These are phyloP conservation scores for Tuber borchii DNA, from an alignment of 495 filamentous ascomycete species.

Conservation along the genomic window DNA sequence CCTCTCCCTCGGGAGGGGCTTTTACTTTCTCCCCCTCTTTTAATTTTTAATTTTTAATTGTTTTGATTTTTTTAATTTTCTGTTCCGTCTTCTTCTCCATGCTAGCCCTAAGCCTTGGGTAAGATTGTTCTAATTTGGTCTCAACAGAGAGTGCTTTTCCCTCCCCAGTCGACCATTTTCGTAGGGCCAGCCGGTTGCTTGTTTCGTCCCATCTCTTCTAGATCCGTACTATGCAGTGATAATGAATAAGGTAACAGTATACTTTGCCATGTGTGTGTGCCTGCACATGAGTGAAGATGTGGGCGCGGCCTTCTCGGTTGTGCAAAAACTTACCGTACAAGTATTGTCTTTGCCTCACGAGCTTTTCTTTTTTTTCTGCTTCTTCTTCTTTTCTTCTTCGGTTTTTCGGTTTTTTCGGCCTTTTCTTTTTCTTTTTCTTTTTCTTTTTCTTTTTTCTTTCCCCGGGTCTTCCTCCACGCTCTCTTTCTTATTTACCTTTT, in stretches of 20 bases:
- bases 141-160: not conserved
- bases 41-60: slow-evolving; percentile 1
- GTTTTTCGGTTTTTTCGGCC: slow-evolving; percentile 12
- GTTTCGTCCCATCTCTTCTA: slow-evolving; percentile 6
- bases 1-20: not conserved
- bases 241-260: slow-evolving; percentile 7
- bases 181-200: not conserved
- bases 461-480: not conserved
- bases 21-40: slow-evolving; percentile 19
- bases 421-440: slow-evolving; percentile 9
- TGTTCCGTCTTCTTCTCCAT: not conserved
- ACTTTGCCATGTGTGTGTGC: slow-evolving; percentile 29
- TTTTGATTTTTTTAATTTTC: not conserved
- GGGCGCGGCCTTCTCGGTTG: slow-evolving; percentile 22
- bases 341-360: slow-evolving; percentile 28
- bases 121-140: not conserved
- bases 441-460: not conserved
- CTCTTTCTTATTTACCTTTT: not conserved
- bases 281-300: not conserved
- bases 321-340: slow-evolving; percentile 1
- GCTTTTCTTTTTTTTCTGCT: slow-evolving; percentile 18
- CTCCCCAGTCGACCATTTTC: not conserved
- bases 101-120: not conserved
- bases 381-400: slow-evolving; percentile 26
- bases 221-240: not conserved